Evolutionary conservation across 768 basidiomycete genomes (phyloP), one percentile per base, ranked within the genome.

Genomic region (Phallus indusiatus): DNA sequence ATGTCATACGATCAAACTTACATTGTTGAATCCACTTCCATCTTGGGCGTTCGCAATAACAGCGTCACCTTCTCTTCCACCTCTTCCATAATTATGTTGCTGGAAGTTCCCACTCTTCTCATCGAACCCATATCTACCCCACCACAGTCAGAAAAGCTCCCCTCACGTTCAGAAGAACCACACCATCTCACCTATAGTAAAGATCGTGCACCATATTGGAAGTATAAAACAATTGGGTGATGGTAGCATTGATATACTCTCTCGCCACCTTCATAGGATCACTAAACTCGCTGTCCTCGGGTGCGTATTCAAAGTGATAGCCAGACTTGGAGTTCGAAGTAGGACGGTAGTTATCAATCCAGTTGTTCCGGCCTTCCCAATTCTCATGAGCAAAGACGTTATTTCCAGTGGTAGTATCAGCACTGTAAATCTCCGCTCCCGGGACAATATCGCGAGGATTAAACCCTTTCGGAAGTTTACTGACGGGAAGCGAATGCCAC

Each of bases 21-120:
- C 90, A 60, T 91, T 91, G 75, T 90, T 94, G 74, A 82, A 94
- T 1, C 94, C 94, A 14, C 83, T 86, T 46, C 95, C 95, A 64
- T 97, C 95, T 72, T 97, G 93, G 1, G 95, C 95, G 66, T 95
- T 95, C 56, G 89, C 83, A 61, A 96, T 92, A 60, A 99, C 90
- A 34, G 84, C 93, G 64, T 99, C 94, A 62, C 82, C 82, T 67
- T 92, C 93, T 56, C 72, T 72, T 20, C 95, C 95, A 24, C 94
- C 95, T 46, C 85, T 83, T 0, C 85, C 94, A 66, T 94, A 95
- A 82, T 98, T 98, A 79, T 90, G 81, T 67, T 94, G 91, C 72
- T 99, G 95, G 86, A 98, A 99, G 79, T 99, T 97, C 14, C 94
- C 94, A 1, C 88, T 74, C 9, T 77, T 77, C 71, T 97, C 94